These are phyloP conservation scores for Setomelanomma holmii DNA, from an alignment of 2,329 filamentous ascomycete species.

Conservation along the genomic window DNA sequence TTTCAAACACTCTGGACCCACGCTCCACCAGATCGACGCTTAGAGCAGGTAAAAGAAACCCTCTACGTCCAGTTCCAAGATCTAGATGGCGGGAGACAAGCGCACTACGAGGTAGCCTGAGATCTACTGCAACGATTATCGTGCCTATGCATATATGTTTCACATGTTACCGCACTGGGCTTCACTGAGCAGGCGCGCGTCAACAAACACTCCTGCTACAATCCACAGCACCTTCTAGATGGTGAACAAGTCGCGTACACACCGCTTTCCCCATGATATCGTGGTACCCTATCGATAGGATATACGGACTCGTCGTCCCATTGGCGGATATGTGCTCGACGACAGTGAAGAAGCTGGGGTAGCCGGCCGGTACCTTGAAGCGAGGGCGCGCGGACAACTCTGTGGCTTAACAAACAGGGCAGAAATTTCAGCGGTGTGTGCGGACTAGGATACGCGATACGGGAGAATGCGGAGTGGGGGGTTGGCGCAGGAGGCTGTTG, in stretches of 20 bases:
- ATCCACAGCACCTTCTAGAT: background rate
- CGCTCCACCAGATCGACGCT: too few species aligned
- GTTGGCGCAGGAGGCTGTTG: background rate
- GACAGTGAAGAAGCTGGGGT: constrained; percentile 3
- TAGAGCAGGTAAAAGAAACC: too few species aligned
- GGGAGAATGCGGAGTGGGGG: constrained; percentile 1
- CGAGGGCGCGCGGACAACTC: background rate
- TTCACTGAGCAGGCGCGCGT: background rate
- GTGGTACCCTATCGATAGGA: background rate
- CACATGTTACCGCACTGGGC: background rate
- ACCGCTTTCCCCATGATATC: background rate
- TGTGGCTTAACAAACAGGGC: constrained; percentile 1
- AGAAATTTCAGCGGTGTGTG: constrained; percentile 11
- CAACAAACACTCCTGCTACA: background rate
- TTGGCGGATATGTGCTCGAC: background rate
- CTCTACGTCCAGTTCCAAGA: too few species aligned
- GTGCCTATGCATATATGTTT: background rate
- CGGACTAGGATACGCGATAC: constrained; percentile 1
- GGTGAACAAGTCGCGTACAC: background rate
- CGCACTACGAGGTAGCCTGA: background rate
- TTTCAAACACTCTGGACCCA: too few species aligned
- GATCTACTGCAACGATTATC: background rate
- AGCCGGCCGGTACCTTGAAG: background rate
- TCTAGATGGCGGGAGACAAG: too few species aligned
- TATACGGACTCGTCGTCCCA: background rate